A percentile compares a stretch with the other conserved stretches of the same genome.
Evolutionary conservation across 2,329 filamentous ascomycete species (phyloP).

Genomic region (Fusarium albidum): DNA sequence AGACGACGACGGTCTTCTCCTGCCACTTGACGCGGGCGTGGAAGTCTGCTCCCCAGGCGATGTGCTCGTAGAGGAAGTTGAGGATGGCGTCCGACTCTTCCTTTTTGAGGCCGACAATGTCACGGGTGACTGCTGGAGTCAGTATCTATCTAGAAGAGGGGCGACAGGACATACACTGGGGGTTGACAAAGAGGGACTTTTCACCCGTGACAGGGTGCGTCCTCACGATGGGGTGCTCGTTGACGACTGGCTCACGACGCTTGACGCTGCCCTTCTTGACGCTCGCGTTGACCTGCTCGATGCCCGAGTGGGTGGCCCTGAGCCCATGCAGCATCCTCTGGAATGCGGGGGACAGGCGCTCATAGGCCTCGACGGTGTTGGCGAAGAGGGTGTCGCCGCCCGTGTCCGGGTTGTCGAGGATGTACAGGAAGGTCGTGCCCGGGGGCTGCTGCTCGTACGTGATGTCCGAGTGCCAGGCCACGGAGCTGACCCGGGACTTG

Average conservation of each 20-base stretch:
- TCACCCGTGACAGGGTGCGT: constrained; percentile 86
- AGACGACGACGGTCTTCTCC: constrained; percentile 81
- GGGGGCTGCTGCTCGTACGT: constrained; percentile 90
- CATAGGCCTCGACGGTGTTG: constrained; percentile 82
- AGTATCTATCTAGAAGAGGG: neutral
- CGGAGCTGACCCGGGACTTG: constrained; percentile 74
- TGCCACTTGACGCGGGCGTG: constrained; percentile 81
- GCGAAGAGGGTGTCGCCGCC: constrained; percentile 88
- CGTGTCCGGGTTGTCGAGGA: constrained; percentile 80
- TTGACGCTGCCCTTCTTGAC: constrained; percentile 73
- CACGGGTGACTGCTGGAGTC: constrained; percentile 70
- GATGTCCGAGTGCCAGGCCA: constrained; percentile 91
- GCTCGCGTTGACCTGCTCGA: constrained; percentile 80
- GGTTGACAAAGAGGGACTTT: constrained; percentile 85
- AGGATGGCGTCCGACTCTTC: constrained; percentile 83
- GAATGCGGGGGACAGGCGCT: constrained; percentile 80
- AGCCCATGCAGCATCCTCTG: constrained; percentile 82
- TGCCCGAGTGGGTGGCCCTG: constrained; percentile 80
- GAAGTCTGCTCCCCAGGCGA: constrained; percentile 67
- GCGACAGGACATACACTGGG: constrained; percentile 70
- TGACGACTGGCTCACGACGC: constrained; percentile 77
- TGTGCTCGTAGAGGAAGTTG: constrained; percentile 71
- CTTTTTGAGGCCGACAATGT: constrained; percentile 84
- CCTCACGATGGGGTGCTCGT: constrained; percentile 78
- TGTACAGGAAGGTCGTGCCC: constrained; percentile 87